Conservation (phyloP, 2,329 filamentous ascomycete genomes). For the Pseudogymnoascus sp. region DNA sequence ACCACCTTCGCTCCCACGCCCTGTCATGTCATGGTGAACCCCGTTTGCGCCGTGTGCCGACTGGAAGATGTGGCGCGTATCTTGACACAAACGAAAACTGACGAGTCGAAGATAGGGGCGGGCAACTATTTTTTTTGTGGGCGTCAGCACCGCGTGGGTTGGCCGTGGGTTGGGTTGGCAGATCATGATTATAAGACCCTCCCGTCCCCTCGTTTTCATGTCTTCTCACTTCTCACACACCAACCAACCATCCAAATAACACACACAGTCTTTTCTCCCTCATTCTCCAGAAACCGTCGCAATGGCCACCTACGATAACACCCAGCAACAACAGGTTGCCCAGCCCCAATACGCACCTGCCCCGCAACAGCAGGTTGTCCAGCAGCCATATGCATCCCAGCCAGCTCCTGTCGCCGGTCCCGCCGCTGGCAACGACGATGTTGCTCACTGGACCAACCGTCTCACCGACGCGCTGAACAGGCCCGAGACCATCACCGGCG, state of each 20-base stretch:
- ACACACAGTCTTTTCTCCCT: neutral
- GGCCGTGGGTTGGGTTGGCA: neutral
- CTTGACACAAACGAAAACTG: neutral
- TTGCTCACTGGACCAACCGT: slow-evolving; percentile 12
- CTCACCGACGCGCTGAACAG: slow-evolving; percentile 11
- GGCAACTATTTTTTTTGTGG: neutral
- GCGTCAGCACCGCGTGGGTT: neutral
- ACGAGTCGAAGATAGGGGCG: slow-evolving; percentile 4
- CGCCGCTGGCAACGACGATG: slow-evolving; percentile 9
- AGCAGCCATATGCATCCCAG: neutral
- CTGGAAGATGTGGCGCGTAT: neutral
- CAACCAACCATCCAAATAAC: neutral
- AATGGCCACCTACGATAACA: neutral
- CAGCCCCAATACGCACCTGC: neutral
- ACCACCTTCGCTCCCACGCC: neutral
- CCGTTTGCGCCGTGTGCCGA: neutral
- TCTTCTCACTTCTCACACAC: neutral
- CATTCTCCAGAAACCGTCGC: neutral
- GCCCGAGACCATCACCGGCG: slow-evolving; percentile 12
- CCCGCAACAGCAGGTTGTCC: slow-evolving; percentile 3
- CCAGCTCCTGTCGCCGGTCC: neutral
- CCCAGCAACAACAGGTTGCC: neutral
- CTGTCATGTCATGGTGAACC: slow-evolving; percentile 5
- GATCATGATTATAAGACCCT: neutral
- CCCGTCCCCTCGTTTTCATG: neutral